A percentile compares a stretch with the other conserved stretches of the same genome.
These are phyloP conservation scores for Chlorella sp. DNA, from an alignment of 139 green algal species.

Conservation along the genomic window DNA sequence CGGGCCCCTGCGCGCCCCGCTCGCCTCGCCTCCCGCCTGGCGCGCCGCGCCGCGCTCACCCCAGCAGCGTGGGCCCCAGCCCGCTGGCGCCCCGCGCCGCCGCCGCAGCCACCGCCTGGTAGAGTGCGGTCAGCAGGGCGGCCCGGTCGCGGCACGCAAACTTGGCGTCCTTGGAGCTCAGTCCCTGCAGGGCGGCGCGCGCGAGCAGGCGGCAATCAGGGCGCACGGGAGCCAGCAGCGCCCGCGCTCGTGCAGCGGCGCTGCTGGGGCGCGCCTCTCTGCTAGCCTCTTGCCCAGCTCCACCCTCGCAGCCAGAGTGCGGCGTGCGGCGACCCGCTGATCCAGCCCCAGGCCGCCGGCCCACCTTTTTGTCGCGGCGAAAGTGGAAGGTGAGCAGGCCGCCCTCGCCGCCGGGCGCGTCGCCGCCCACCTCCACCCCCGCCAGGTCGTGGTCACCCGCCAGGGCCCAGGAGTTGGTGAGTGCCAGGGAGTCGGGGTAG, in stretches of 20 bases:
- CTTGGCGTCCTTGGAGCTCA: slow-evolving; percentile 78
- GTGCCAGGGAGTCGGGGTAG: slow-evolving; percentile 72
- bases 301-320: no score
- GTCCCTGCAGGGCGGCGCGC: slow-evolving; percentile 8
- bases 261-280: no score
- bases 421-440: slow-evolving; percentile 28
- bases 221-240: background rate
- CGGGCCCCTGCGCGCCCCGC: no score
- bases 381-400: slow-evolving; percentile 68
- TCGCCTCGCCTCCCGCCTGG: no score
- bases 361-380: slow-evolving; percentile 68
- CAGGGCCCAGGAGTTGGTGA: slow-evolving; percentile 85
- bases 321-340: no score
- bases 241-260: no score
- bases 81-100: slow-evolving; percentile 34
- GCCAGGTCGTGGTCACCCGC: slow-evolving; percentile 56
- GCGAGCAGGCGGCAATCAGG: background rate
- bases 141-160: slow-evolving; percentile 72
- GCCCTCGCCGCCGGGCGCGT: slow-evolving; percentile 43
- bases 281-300: no score
- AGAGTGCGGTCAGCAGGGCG: slow-evolving; percentile 77
- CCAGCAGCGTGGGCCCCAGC: slow-evolving; percentile 54
- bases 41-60: slow-evolving; percentile 31
- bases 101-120: slow-evolving; percentile 59
- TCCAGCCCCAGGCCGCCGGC: no score